Evolutionary conservation across 2,329 filamentous ascomycete species (phyloP).

Genomic region (Parasarocladium wereldwijsianum): DNA sequence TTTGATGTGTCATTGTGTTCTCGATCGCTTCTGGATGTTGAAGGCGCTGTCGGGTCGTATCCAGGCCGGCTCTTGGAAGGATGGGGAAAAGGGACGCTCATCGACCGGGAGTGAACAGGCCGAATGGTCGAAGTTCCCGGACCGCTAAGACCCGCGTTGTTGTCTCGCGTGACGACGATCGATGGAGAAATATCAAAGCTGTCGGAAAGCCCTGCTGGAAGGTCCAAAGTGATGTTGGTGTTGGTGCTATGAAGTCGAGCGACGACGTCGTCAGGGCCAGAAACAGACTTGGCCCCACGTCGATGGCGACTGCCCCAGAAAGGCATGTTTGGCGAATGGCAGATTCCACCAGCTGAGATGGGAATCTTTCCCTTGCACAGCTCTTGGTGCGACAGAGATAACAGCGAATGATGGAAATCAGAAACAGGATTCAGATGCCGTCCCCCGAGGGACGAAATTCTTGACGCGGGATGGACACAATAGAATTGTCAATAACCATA

Average conservation of each 20-base stretch:
- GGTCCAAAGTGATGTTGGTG: conserved; percentile 18
- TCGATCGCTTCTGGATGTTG: background rate
- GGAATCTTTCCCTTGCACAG: too few relatives aligned
- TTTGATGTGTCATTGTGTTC: conserved; percentile 28
- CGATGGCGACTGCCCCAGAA: conserved; percentile 7
- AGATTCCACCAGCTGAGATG: too few relatives aligned
- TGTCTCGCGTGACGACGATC: too few relatives aligned
- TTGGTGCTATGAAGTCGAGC: conserved; percentile 21
- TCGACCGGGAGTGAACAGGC: conserved; percentile 34
- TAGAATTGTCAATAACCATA: too few relatives aligned
- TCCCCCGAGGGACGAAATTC: too few relatives aligned
- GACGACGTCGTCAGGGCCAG: conserved; percentile 18
- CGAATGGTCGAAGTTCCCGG: background rate
- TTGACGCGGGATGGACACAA: too few relatives aligned
- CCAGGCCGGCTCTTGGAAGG: conserved; percentile 38
- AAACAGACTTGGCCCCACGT: conserved; percentile 3
- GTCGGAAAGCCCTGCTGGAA: conserved; percentile 9
- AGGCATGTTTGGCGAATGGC: conserved; percentile 4
- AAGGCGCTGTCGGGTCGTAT: conserved; percentile 1
- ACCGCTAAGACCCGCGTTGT: too few relatives aligned
- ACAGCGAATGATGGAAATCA: too few relatives aligned
- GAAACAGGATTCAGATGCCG: too few relatives aligned
- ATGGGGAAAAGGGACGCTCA: conserved; percentile 68
- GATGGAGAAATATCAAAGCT: conserved; percentile 5
- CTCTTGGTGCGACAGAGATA: too few relatives aligned